Conservation (phyloP, 441 rosid genomes). For the Jatropha multifida region DNA sequence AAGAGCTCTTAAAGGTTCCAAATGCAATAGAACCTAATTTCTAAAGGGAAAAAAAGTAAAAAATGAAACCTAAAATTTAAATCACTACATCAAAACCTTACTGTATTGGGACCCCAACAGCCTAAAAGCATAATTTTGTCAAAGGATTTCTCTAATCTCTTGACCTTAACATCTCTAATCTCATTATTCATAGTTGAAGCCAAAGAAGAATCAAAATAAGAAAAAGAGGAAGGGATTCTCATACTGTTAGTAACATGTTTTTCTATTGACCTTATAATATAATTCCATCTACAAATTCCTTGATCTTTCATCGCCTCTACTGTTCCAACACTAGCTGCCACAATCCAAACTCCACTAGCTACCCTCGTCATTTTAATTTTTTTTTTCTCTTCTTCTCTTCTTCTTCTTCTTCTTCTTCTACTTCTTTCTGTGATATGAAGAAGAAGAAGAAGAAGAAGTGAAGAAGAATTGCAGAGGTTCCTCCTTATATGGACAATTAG, state of each 20-base stretch:
- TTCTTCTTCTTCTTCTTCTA: no score
- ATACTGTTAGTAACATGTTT: slow-evolving; percentile 16
- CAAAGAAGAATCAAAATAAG: not conserved
- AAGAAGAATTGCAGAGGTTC: no score
- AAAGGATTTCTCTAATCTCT: not conserved
- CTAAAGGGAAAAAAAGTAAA: no score
- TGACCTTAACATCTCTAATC: not conserved
- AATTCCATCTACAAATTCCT: slow-evolving; percentile 32
- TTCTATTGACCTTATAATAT: slow-evolving; percentile 20
- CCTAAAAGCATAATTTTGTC: slow-evolving; percentile 18
- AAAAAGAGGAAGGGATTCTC: not conserved
- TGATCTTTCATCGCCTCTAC: slow-evolving; percentile 36
- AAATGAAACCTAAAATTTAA: no score
- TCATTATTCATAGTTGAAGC: not conserved
- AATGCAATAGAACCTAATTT: no score
- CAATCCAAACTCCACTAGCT: slow-evolving; percentile 24
- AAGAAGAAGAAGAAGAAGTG: not conserved
- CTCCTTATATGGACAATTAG: not conserved
- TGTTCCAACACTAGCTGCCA: slow-evolving; percentile 31
- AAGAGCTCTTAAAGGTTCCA: no score
- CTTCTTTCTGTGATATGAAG: not conserved
- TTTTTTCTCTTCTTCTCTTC: no score
- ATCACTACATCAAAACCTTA: not conserved
- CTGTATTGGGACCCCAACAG: slow-evolving; percentile 28
- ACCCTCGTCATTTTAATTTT: slow-evolving; percentile 1